Base-by-base conservation (phyloP, 257 asterid species). In the Handroanthus guayacan region DNA sequence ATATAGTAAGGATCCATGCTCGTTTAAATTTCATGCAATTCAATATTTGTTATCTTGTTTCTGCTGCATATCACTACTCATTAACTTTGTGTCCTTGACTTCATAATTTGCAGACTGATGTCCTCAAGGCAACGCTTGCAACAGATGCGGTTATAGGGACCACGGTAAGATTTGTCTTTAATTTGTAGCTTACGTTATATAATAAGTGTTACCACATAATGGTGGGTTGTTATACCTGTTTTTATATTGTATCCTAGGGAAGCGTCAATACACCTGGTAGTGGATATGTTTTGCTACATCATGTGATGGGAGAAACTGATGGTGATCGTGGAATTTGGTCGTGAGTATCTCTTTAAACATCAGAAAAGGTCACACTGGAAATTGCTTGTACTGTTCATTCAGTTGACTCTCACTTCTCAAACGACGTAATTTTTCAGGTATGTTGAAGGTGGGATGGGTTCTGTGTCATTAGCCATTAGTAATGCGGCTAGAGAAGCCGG, bases 381-480 rank as follows among this genome's bases (percentile, higher is more conserved):
- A 50, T 11, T 75, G 78, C 69, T 61, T 36, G 72, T 37, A 37
- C 54, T 72, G 41, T 74, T 63, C 62, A 71, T 55, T 69, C 57
- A 61, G 71, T 68, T 38, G 67, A 16, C 69, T 76, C 69, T 61
- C 56, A 68, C 63, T 78, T 83, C 68, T 71, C 60, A 50, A 58
- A 74, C 58, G 67, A 65, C 61, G 1, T 41, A 41, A 45, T 56
- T 72, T 68, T 85, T 85, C 85, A 95, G 99, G 80, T 88, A 89
- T 76, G 99, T 91, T 77, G 92, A 95, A 89, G 99, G 99, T 71
- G 99, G 99, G 82, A 95, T 95, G 99, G 99, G 99, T 58, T 88
- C 94, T 17, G 99, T 92, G 75, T 95, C 99, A 69, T 79, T 57
- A 82, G 96, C 98, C 65, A 88, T 95, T 74, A 80, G 86, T 73